Conservation (phyloP, 2,329 filamentous ascomycete species). For the Cercospora sesami region DNA sequence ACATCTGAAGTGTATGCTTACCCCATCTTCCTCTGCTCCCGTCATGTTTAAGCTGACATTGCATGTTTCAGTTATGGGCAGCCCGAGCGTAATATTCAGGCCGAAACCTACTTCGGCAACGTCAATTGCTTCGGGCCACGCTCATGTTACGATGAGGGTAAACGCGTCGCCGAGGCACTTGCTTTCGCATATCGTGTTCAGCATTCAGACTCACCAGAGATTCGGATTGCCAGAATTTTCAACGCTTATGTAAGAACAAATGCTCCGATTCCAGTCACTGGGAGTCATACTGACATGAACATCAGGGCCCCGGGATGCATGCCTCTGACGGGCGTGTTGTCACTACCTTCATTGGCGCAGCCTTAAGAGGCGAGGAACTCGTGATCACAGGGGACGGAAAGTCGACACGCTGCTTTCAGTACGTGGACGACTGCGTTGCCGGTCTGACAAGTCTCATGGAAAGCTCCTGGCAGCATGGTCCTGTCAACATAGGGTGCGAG, state of each 20-base stretch:
- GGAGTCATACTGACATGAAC: not conserved
- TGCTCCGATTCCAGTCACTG: not conserved
- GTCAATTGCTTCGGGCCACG: slow-evolving; percentile 18
- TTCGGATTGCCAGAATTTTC: not conserved
- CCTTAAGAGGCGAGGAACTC: not conserved
- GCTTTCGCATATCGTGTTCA: slow-evolving; percentile 16
- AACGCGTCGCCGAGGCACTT: slow-evolving; percentile 17
- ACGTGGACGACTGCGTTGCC: not conserved
- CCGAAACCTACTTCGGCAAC: slow-evolving; percentile 17
- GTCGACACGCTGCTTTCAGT: not conserved
- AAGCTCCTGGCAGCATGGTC: not conserved
- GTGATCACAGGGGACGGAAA: slow-evolving; percentile 2
- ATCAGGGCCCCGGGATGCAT: not conserved
- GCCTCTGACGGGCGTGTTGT: not conserved
- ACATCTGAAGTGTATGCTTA: slow-evolving; percentile 4
- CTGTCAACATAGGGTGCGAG: not conserved
- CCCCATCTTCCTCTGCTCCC: too few relatives aligned
- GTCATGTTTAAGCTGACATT: not conserved
- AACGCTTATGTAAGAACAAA: not conserved
- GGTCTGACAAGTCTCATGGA: not conserved
- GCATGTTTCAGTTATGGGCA: not conserved
- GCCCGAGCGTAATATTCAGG: slow-evolving; percentile 4
- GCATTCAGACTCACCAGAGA: not conserved
- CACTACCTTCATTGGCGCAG: not conserved
- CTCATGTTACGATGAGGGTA: slow-evolving; percentile 21